phyloP scores from a whole-genome alignment of 495 filamentous ascomycete species.

The Aspergillus biplanus region DNA sequence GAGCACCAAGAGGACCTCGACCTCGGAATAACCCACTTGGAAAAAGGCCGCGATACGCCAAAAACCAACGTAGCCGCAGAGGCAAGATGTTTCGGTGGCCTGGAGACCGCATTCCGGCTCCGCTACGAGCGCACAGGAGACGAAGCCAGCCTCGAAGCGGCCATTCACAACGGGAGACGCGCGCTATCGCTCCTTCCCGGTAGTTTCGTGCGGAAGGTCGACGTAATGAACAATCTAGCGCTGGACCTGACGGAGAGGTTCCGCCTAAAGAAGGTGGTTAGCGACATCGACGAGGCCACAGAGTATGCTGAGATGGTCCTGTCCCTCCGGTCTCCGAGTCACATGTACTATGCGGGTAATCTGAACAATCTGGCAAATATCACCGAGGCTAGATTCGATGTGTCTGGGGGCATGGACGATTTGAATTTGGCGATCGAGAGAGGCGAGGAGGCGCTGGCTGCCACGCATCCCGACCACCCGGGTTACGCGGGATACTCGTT shows the following conservation, averaged over 20 bases:
- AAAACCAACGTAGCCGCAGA: not conserved
- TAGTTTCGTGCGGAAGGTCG: not conserved
- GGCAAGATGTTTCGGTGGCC: not conserved
- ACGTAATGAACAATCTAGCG: not conserved
- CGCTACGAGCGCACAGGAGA: not conserved
- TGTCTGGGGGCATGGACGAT: not conserved
- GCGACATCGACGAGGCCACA: not conserved
- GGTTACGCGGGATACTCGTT: not conserved
- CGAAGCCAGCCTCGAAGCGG: not conserved
- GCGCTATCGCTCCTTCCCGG: not conserved
- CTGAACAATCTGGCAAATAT: not conserved
- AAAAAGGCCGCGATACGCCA: not conserved
- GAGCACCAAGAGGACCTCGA: not conserved
- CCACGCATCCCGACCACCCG: not conserved
- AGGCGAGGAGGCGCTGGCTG: not conserved
- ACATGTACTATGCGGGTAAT: not conserved
- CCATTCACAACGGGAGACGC: not conserved
- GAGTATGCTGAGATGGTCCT: not conserved
- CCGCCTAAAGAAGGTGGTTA: not conserved
- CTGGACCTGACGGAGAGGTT: not conserved
- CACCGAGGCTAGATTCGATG: not conserved
- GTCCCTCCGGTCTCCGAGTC: not conserved
- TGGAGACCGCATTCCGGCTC: not conserved
- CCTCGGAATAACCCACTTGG: not conserved
- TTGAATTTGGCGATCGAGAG: not conserved